Conservation (phyloP, 2,329 filamentous ascomycete species). For the Calonectria crousiana region DNA sequence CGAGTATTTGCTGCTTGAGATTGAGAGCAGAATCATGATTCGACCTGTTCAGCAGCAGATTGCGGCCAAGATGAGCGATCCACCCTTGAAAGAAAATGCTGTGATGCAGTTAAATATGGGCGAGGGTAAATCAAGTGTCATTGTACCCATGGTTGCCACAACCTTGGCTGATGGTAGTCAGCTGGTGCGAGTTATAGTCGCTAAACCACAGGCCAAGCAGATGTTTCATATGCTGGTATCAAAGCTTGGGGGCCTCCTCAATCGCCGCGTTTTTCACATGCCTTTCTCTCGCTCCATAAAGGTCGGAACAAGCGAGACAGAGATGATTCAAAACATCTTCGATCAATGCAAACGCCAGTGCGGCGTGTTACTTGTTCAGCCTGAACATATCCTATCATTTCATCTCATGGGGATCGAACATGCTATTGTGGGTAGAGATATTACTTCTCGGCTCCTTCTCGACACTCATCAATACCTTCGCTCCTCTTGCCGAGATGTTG, state of each 20-base stretch:
- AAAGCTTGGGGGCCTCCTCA: conserved; percentile 65
- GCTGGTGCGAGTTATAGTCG: conserved; percentile 70
- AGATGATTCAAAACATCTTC: conserved; percentile 53
- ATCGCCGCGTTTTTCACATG: conserved; percentile 66
- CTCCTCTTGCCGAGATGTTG: conserved; percentile 62
- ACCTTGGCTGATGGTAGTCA: conserved; percentile 61
- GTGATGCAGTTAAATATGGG: conserved; percentile 80
- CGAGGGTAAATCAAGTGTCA: conserved; percentile 77
- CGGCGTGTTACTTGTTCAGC: conserved; percentile 71
- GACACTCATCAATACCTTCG: conserved; percentile 60
- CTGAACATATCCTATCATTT: conserved; percentile 74
- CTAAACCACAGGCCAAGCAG: conserved; percentile 72
- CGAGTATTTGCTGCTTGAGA: conserved; percentile 73
- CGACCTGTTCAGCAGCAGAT: conserved; percentile 70
- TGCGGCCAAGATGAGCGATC: conserved; percentile 66
- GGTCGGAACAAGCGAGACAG: conserved; percentile 47
- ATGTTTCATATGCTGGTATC: conserved; percentile 57
- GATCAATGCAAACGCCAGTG: conserved; percentile 59
- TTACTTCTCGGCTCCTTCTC: conserved; percentile 51
- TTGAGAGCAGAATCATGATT: conserved; percentile 73
- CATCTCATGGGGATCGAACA: conserved; percentile 71
- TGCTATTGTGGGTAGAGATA: conserved; percentile 44
- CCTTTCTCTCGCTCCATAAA: conserved; percentile 68
- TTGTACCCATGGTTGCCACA: conserved; percentile 73
- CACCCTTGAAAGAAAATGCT: conserved; percentile 55